A percentile compares a stretch with the other conserved stretches of the same genome.
These are phyloP conservation scores for Debaryomyces subglobosus DNA, from an alignment of 1,139 yeast genomes.

Conservation along the genomic window DNA sequence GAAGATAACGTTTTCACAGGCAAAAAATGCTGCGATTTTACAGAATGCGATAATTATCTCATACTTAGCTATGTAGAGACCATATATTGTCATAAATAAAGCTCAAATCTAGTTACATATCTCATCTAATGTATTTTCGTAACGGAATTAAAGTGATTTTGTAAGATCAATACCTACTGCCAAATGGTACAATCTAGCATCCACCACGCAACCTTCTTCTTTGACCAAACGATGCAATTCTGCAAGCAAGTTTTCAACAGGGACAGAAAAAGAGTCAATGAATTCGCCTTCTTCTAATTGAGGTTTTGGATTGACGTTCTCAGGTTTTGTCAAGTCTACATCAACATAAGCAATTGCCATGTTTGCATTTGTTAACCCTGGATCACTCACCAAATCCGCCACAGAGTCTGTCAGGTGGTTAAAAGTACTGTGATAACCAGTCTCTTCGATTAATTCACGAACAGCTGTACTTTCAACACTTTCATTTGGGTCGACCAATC, in stretches of 20 bases:
- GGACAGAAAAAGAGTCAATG: constrained; percentile 78
- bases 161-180: constrained; percentile 64
- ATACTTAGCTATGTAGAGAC: background rate
- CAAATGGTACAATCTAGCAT: constrained; percentile 84
- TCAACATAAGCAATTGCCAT: constrained; percentile 78
- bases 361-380: constrained; percentile 93
- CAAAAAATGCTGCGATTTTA: background rate
- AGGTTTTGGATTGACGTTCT: constrained; percentile 70
- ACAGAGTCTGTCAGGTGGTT: constrained; percentile 46
- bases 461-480: constrained; percentile 76
- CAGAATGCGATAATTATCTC: background rate
- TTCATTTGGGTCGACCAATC: constrained; percentile 85
- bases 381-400: constrained; percentile 72
- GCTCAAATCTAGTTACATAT: background rate
- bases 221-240: constrained; percentile 52
- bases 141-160: background rate
- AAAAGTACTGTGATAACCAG: constrained; percentile 79
- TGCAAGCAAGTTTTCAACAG: constrained; percentile 59
- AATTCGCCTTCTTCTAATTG: constrained; percentile 87
- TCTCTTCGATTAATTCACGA: constrained; percentile 87
- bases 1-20: constrained; percentile 2
- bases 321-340: constrained; percentile 66
- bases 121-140: background rate
- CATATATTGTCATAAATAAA: background rate
- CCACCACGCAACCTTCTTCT: constrained; percentile 71